A percentile compares a stretch with the other conserved stretches of the same genome.
Evolutionary conservation across 2,329 filamentous ascomycete genomes (phyloP).

Genomic region (Raffaelea deltoideospora): DNA sequence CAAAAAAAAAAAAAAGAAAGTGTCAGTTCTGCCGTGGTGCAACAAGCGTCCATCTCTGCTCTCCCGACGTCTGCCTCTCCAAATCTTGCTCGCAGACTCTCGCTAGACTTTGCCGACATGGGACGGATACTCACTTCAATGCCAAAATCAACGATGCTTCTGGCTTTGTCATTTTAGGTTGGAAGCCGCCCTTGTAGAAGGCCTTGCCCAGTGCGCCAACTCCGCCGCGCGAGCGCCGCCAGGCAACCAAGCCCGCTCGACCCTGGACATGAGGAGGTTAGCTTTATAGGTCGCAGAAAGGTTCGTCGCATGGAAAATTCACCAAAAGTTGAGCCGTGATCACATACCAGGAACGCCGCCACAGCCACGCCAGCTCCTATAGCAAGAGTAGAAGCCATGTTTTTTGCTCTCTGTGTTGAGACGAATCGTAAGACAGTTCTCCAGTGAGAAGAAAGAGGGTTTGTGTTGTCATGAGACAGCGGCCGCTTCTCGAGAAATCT

Average conservation of each 20-base stretch:
- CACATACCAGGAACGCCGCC: slow-evolving; percentile 45
- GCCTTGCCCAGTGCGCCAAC: slow-evolving; percentile 71
- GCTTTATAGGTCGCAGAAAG: no score
- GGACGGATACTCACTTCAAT: slow-evolving; percentile 62
- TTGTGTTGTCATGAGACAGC: slow-evolving; percentile 4
- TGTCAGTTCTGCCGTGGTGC: no score
- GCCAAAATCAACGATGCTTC: slow-evolving; percentile 86
- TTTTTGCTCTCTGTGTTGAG: slow-evolving; percentile 5
- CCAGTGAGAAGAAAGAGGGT: slow-evolving; percentile 1
- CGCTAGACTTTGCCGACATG: no score
- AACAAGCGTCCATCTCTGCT: no score
- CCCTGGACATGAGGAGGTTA: slow-evolving; percentile 48
- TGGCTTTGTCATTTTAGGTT: slow-evolving; percentile 80
- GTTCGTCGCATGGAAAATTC: no score
- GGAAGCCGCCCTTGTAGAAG: slow-evolving; percentile 98
- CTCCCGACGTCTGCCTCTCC: no score
- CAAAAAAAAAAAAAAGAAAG: no score
- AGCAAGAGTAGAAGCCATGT: slow-evolving; percentile 43
- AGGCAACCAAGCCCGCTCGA: slow-evolving; percentile 79
- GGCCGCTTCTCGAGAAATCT: no score
- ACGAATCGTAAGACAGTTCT: not conserved
- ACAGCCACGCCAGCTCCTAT: slow-evolving; percentile 47
- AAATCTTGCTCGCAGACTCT: slow-evolving; percentile 8
- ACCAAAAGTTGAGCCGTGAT: no score
- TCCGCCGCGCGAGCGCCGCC: slow-evolving; percentile 66